These are phyloP conservation scores for Cruciata laevipes DNA, from an alignment of 257 asterid genomes.

Conservation along the genomic window DNA sequence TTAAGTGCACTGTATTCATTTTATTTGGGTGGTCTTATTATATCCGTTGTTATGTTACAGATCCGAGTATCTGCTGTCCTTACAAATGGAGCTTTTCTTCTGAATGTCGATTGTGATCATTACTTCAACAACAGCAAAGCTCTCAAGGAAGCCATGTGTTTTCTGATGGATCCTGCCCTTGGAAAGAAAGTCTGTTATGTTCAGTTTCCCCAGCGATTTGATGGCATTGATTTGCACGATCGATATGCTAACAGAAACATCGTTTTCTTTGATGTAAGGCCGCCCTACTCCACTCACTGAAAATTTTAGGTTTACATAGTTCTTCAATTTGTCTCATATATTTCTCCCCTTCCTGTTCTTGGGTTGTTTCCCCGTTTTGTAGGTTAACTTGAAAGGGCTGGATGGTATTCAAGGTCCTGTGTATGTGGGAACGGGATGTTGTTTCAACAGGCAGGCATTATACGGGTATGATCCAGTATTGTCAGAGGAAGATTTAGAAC, in stretches of 20 bases:
- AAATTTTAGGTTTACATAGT: neutral
- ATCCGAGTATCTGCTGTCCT: slow-evolving; percentile 41
- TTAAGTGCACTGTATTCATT: neutral
- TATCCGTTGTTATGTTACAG: slow-evolving; percentile 13
- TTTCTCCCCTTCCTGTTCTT: neutral
- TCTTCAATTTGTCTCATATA: slow-evolving; percentile 10
- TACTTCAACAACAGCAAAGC: slow-evolving; percentile 39
- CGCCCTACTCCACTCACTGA: slow-evolving; percentile 9
- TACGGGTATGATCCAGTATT: slow-evolving; percentile 85
- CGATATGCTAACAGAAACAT: slow-evolving; percentile 66
- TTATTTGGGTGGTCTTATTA: slow-evolving; percentile 1
- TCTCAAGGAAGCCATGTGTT: slow-evolving; percentile 41
- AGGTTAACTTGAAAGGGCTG: slow-evolving; percentile 90
- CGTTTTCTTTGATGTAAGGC: slow-evolving; percentile 41
- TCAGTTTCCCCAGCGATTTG: slow-evolving; percentile 53
- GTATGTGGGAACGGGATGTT: slow-evolving; percentile 93
- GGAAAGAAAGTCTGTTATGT: slow-evolving; percentile 39
- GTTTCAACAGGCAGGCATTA: slow-evolving; percentile 81
- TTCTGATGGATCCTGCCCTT: slow-evolving; percentile 37
- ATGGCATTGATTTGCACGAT: slow-evolving; percentile 72
- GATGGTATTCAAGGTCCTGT: slow-evolving; percentile 96
- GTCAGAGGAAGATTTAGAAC: slow-evolving; percentile 75
- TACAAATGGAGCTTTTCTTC: slow-evolving; percentile 36
- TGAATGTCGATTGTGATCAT: slow-evolving; percentile 43
- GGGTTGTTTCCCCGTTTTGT: slow-evolving; percentile 7